Conservation (phyloP, 352 stramenopile species). For the Phytophthora pinifolia region DNA sequence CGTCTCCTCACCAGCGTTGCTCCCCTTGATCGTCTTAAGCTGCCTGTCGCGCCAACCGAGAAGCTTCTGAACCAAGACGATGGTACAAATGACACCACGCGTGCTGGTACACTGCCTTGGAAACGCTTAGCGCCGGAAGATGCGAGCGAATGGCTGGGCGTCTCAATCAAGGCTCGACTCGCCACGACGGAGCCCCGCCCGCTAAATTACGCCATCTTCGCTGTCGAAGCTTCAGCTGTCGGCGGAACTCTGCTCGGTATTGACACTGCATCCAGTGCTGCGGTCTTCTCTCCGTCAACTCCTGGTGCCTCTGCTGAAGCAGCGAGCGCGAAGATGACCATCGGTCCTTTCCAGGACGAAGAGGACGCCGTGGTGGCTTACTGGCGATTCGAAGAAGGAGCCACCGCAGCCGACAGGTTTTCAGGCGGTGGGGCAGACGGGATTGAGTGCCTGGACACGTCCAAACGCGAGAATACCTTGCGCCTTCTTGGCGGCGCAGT, state of each 20-base stretch:
- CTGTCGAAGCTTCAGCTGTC: conserved; percentile 16
- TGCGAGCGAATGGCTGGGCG: conserved; percentile 59
- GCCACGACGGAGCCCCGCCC: conserved; percentile 57
- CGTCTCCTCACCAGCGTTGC: conserved; percentile 54
- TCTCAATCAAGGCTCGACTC: conserved; percentile 42
- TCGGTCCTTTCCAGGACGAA: conserved; percentile 84
- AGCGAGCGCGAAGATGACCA: conserved; percentile 52
- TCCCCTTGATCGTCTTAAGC: conserved; percentile 48
- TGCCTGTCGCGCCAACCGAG: conserved; percentile 13
- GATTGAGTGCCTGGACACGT: conserved; percentile 73
- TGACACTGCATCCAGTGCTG: conserved; percentile 3
- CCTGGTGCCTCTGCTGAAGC: conserved; percentile 7
- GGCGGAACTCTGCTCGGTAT: conserved; percentile 8
- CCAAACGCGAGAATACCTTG: conserved; percentile 80
- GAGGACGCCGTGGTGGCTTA: conserved; percentile 85
- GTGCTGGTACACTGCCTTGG: conserved; percentile 55
- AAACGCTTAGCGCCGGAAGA: conserved; percentile 71
- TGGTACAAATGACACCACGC: conserved; percentile 17
- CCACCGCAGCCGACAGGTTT: conserved; percentile 24
- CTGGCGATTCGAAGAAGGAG: conserved; percentile 85
- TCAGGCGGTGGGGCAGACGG: conserved; percentile 17
- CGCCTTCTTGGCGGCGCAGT: conserved; percentile 43
- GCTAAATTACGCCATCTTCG: conserved; percentile 51
- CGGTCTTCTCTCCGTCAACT: conserved; percentile 14
- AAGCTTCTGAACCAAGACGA: conserved; percentile 19